These are phyloP conservation scores for Botryobasidium botryosum DNA, from an alignment of 768 basidiomycete species.

Conservation along the genomic window DNA sequence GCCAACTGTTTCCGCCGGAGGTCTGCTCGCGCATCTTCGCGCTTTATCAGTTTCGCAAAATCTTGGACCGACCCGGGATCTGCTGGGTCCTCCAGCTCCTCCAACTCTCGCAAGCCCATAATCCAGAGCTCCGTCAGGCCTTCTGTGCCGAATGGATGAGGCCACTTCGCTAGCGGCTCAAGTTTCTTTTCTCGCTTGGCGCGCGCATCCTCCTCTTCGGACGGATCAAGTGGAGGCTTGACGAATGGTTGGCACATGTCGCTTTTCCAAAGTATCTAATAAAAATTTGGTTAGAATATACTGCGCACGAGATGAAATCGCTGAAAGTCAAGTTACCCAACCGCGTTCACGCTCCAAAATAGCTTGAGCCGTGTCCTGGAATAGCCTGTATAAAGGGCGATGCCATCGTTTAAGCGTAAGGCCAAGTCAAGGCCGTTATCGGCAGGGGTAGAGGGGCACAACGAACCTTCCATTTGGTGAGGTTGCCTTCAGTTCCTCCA, in stretches of 20 bases:
- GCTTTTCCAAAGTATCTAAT: conserved; percentile 8
- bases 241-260: conserved; percentile 9
- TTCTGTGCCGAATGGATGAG: conserved; percentile 4
- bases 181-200: neutral
- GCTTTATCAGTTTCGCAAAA: conserved; percentile 8
- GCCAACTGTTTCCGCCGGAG: conserved; percentile 2
- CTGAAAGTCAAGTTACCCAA: conserved; percentile 6
- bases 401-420: no score
- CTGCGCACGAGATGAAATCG: neutral
- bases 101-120: conserved; percentile 5
- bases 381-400: neutral
- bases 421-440: no score
- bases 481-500: conserved; percentile 6
- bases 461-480: conserved; percentile 2
- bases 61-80: conserved; percentile 3
- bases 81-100: conserved; percentile 9
- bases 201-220: neutral
- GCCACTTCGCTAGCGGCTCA: neutral
- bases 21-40: conserved; percentile 7
- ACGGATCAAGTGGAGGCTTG: conserved; percentile 1
- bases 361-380: conserved; percentile 7
- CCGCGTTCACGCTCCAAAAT: conserved; percentile 8
- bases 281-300: neutral
- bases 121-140: conserved; percentile 9
- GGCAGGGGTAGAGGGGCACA: no score